Base-by-base conservation (phyloP, 2,329 filamentous ascomycete species). In the Trichoderma sp. region DNA sequence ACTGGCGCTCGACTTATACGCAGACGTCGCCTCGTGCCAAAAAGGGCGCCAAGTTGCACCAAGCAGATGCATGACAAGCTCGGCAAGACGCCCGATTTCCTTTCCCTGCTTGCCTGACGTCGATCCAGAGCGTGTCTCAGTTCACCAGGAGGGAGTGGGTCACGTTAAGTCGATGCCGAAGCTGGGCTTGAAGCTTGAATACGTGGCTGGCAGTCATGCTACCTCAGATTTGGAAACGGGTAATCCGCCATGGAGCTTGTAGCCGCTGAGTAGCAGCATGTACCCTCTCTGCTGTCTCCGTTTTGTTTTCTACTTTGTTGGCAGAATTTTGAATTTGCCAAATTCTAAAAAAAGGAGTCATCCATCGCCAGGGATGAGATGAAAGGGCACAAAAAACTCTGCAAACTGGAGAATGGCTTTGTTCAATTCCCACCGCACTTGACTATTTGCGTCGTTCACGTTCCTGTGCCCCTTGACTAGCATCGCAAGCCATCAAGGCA, bases 401-500 rank as follows among this genome's bases (percentile, higher is more conserved):
- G 66, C 66, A 69, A 8, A 62, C 65, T 68, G 53, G 64, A 43
- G 62, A 30, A 60, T 60, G 53, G 66, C 66, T 61, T 51, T 30
- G 39, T 30, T 53, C 39, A 51, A 61, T 70, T 62, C 66, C 66
- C 66, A 68, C 56, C 56, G 28, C 65, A 68, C 65, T 68, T 68
- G 65, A 60, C 65, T 68, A 51, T 30, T 70, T 70, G 66, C 66
- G 66, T 70, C 66, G 28, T 70, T 70, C 56, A 70, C 66, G 66
- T 70, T 70, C 66, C 66, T 70, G 57, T 70, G 66, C 66, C 66
- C 66, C 66, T 70, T 70, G 66, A 60, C 66, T 70, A 70, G 66
- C 66, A 70, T 70, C 66, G n/a, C 66, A 70, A 70, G 66, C 66
- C 65, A 68, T 70, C 66, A 70, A 70, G 66, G 66, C 57, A 69